These are phyloP conservation scores for Testicularia cyperi DNA, from an alignment of 1,284 basidiomycete genomes.

Conservation along the genomic window DNA sequence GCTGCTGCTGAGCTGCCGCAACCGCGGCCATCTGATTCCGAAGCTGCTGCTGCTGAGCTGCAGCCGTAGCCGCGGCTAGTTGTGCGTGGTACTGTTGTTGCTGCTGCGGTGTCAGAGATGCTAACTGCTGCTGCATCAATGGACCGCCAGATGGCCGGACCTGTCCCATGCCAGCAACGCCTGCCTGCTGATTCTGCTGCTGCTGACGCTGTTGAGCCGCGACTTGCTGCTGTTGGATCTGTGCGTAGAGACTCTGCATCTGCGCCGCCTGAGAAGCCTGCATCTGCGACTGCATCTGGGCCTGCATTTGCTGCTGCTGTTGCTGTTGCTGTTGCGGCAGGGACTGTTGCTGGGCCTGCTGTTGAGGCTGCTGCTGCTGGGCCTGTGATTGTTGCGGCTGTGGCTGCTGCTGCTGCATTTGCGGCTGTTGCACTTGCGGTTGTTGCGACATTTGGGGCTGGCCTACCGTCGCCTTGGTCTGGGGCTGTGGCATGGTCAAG, in stretches of 20 bases:
- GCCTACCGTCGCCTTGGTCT: not conserved
- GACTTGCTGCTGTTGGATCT: constrained; percentile 35
- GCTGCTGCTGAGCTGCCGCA: constrained; percentile 15
- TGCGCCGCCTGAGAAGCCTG: constrained; percentile 26
- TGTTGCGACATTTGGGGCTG: not conserved
- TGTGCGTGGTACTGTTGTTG: constrained; percentile 38
- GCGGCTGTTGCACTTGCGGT: not conserved
- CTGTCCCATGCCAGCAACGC: constrained; percentile 12
- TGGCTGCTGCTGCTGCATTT: not conserved
- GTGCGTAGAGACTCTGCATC: constrained; percentile 37
- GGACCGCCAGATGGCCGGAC: constrained; percentile 20
- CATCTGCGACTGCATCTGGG: constrained; percentile 18
- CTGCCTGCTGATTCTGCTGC: constrained; percentile 19
- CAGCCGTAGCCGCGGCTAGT: constrained; percentile 27
- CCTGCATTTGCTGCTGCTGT: constrained; percentile 18
- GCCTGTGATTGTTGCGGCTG: constrained; percentile 1
- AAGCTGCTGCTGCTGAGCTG: constrained; percentile 33
- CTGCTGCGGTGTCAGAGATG: constrained; percentile 22
- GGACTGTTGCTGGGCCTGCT: constrained; percentile 7
- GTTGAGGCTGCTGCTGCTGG: constrained; percentile 7
- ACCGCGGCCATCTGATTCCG: constrained; percentile 35
- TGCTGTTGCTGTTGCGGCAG: constrained; percentile 13
- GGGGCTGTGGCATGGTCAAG: too few species aligned
- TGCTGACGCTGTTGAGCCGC: constrained; percentile 12
- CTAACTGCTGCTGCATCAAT: constrained; percentile 22